These are phyloP conservation scores for Penicillium turbatum DNA, from an alignment of 495 filamentous ascomycete species.

Conservation along the genomic window DNA sequence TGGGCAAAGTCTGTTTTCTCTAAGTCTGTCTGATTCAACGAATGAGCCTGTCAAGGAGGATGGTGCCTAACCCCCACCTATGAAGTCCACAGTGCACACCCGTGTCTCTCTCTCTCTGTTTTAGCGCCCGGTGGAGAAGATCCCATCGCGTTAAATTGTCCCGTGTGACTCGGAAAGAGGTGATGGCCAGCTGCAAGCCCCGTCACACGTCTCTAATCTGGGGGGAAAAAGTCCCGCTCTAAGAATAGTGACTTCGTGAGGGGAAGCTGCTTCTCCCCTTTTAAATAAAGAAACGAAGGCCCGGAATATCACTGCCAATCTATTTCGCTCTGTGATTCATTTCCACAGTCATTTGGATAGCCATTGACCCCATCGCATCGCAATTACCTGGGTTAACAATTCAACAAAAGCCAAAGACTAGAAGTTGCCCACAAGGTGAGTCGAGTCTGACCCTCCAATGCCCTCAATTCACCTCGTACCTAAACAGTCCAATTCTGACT, in stretches of 20 bases:
- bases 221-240: neutral
- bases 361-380: no score
- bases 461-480: no score
- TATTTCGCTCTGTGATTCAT: no score
- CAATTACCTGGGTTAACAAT: no score
- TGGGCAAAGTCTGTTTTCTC: neutral
- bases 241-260: neutral
- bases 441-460: no score
- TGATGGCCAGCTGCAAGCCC: neutral
- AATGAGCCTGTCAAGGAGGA: neutral
- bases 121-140: constrained; percentile 1
- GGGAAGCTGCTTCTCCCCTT: neutral
- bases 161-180: neutral
- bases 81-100: neutral
- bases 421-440: no score
- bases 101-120: neutral
- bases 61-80: neutral
- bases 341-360: no score
- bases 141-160: neutral
- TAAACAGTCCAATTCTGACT: neutral
- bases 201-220: neutral
- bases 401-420: no score
- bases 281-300: neutral
- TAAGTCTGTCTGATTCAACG: neutral
- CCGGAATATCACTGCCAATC: no score